A percentile compares a stretch with the other conserved stretches of the same genome.
These are phyloP conservation scores for Erodium maritimum DNA, from an alignment of 345 rosid genomes.

Conservation along the genomic window DNA sequence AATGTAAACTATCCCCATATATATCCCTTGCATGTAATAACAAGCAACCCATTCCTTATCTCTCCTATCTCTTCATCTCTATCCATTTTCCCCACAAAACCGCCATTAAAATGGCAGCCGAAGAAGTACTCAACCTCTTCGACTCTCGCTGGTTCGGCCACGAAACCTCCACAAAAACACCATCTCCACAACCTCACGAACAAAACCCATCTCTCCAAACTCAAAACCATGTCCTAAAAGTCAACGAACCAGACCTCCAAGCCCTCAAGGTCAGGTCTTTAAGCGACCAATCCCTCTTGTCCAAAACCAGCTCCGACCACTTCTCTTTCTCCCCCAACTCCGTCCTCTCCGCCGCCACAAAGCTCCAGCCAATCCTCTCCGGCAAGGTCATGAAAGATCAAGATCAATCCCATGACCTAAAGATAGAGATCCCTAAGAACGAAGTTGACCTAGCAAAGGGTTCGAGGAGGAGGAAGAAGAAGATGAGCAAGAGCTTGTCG, in stretches of 20 bases:
- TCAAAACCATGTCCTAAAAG: conserved; percentile 4
- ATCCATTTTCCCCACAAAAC: not conserved
- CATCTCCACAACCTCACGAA: not conserved
- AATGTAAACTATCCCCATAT: not conserved
- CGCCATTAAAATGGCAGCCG: conserved; percentile 21
- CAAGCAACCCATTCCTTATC: not conserved
- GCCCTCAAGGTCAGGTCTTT: conserved; percentile 23
- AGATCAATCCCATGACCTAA: not conserved
- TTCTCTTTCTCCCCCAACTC: conserved; percentile 33
- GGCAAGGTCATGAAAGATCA: conserved; percentile 31
- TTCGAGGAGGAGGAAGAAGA: conserved; percentile 10
- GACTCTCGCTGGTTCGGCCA: conserved; percentile 43
- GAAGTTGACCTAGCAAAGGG: conserved; percentile 1
- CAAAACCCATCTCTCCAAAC: conserved; percentile 10
- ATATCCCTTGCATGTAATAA: not conserved
- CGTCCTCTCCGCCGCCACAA: conserved; percentile 22
- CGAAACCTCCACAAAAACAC: conserved; percentile 15
- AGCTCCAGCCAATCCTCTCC: conserved; percentile 42
- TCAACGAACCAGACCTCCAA: conserved; percentile 12
- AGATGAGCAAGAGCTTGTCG: conserved; percentile 42
- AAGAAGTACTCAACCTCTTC: conserved; percentile 25
- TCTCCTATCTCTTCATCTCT: not conserved
- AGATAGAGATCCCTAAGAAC: conserved; percentile 4
- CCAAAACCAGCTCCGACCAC: not conserved
- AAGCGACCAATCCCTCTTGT: conserved; percentile 27